These are phyloP conservation scores for Scalesia atractyloides DNA, from an alignment of 129 eudicot species.

Conservation along the genomic window DNA sequence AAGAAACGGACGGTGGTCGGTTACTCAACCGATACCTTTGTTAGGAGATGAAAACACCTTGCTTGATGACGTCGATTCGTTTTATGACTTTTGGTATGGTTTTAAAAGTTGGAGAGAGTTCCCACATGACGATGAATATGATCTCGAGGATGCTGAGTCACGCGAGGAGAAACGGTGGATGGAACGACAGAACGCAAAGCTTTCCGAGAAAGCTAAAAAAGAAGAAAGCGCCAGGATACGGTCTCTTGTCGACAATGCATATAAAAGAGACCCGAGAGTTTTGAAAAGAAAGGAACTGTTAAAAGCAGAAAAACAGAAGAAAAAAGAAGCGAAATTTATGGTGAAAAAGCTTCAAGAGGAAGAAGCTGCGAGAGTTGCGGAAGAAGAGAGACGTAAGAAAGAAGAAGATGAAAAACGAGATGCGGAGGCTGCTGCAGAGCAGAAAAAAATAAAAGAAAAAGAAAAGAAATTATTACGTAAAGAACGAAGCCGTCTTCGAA, in stretches of 20 bases:
- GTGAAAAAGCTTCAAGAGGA: constrained; percentile 80
- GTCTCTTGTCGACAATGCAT: constrained; percentile 80
- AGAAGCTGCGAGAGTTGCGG: constrained; percentile 74
- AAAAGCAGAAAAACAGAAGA: constrained; percentile 86
- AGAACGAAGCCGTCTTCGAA: constrained; percentile 79
- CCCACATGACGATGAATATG: constrained; percentile 90
- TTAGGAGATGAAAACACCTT: constrained; percentile 78
- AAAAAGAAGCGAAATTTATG: constrained; percentile 65
- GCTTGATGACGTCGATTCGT: constrained; percentile 67
- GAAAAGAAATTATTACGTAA: constrained; percentile 89
- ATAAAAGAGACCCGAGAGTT: constrained; percentile 86
- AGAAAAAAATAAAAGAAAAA: constrained; percentile 78
- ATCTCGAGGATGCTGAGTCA: constrained; percentile 94
- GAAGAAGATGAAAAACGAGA: constrained; percentile 79
- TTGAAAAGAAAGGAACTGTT: constrained; percentile 62
- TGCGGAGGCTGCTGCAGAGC: constrained; percentile 75
- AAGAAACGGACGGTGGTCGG: constrained; percentile 96
- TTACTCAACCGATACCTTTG: constrained; percentile 69
- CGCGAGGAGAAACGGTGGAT: constrained; percentile 97
- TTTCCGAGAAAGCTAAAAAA: constrained; percentile 86
- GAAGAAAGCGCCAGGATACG: constrained; percentile 78
- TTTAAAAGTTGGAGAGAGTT: constrained; percentile 98
- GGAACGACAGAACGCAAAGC: constrained; percentile 96
- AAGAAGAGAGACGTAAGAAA: constrained; percentile 68
- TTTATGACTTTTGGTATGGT: constrained; percentile 83